Base-by-base conservation (phyloP, 1,139 yeast species). In the Kurtzmaniella natalensis region DNA sequence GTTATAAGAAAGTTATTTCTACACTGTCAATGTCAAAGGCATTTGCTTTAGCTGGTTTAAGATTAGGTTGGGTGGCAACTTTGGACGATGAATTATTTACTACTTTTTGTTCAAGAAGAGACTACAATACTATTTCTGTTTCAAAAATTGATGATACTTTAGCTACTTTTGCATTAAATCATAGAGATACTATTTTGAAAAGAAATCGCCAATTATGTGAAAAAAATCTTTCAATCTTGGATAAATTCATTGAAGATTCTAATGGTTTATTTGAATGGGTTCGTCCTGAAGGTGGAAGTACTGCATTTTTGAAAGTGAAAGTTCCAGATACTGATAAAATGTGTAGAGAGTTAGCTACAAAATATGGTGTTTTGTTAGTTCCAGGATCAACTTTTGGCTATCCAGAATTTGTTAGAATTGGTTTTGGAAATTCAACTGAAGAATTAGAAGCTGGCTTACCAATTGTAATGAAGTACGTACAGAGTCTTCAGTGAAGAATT, bases 1-100 rank as follows among this genome's bases (percentile, higher is more conserved):
- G 60, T 4, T 72, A 72, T 41, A 60, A 59, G 1, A 63, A 61
- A 38, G 66, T 74, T 3, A 59, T 75, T 26, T 62, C 72, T 7
- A 72, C 80, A 0, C 64, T 75, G 5, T 71, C 78, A 3, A 66
- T 68, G 53, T 73, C 80, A 20, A 76, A 76, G 46, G 76, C 79
- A 2, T 75, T 66, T 45, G 64, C 79, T 0, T 52, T 73, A 36
- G 81, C 81, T 5, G 81, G 81, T 2, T 50, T 75, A 19, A 55
- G 81, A 31, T 37, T 74, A 21, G 81, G 81, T 5, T 76, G 81
- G 81, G 52, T 75, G 9, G 70, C 63, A 2, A 47, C 71, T 7
- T 53, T 55, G 23, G 59, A 69, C 42, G 40, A 41, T 17, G 33
- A 36, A 1, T 45, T 71, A 9, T 37, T 68, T 14, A 41, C 50